Percentiles rank a stretch among this genome's conserved stretches.
phyloP scores from a whole-genome alignment of 805 yeast genomes.

The Candida montana region DNA sequence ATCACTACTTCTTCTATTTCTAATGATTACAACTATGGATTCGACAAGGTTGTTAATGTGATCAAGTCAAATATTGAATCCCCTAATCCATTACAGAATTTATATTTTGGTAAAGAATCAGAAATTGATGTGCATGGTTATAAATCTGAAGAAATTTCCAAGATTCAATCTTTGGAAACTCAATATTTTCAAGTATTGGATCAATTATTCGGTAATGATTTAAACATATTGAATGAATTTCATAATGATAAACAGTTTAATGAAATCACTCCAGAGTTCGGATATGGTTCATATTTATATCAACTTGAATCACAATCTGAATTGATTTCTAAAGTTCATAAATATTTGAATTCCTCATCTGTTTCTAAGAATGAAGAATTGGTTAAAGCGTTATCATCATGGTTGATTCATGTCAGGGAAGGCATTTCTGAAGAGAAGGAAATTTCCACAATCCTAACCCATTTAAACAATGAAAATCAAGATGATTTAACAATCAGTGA shows the following conservation, averaged over 20 bases:
- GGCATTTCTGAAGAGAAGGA: slow-evolving; percentile 28
- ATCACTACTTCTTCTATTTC: slow-evolving; percentile 54
- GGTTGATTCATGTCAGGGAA: slow-evolving; percentile 55
- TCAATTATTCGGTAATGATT: slow-evolving; percentile 55
- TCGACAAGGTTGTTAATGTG: slow-evolving; percentile 36
- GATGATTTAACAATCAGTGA: slow-evolving; percentile 36
- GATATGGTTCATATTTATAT: slow-evolving; percentile 71
- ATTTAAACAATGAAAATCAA: slow-evolving; percentile 30
- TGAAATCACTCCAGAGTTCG: slow-evolving; percentile 75
- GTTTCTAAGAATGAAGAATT: slow-evolving; percentile 10
- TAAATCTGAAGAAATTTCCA: slow-evolving; percentile 26
- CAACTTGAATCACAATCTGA: slow-evolving; percentile 45
- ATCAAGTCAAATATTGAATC: slow-evolving; percentile 48
- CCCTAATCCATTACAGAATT: slow-evolving; percentile 54
- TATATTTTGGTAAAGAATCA: slow-evolving; percentile 46
- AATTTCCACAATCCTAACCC: slow-evolving; percentile 16
- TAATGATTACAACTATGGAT: slow-evolving; percentile 18
- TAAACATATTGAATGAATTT: slow-evolving; percentile 59
- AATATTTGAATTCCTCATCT: slow-evolving; percentile 29
- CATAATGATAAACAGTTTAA: slow-evolving; percentile 35
- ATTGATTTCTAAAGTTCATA: slow-evolving; percentile 40
- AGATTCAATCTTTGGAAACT: slow-evolving; percentile 55
- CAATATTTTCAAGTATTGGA: slow-evolving; percentile 71
- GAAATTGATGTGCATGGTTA: slow-evolving; percentile 16
- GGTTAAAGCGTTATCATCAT: slow-evolving; percentile 48